phyloP scores from a whole-genome alignment of 164 flowering plant genomes.

The Saururus chinensis region DNA sequence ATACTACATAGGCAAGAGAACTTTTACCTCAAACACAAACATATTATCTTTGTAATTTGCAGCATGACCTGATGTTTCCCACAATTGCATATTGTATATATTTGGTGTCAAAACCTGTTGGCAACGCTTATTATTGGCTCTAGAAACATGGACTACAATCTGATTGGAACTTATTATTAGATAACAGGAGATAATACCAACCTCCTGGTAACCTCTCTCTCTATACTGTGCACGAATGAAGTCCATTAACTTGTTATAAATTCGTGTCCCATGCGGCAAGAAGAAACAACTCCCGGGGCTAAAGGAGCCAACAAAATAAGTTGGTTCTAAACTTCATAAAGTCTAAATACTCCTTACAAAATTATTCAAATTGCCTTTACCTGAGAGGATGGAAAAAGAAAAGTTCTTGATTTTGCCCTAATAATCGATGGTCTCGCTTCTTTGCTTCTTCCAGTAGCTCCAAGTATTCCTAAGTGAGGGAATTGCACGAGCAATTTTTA shows the following conservation, averaged over 20 bases:
- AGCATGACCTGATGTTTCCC: slow-evolving; percentile 99
- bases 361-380: slow-evolving; percentile 19
- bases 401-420: slow-evolving; percentile 90
- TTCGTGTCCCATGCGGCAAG: slow-evolving; percentile 79
- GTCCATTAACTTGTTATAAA: slow-evolving; percentile 83
- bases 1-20: neutral
- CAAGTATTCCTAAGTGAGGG: slow-evolving; percentile 53
- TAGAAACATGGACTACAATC: neutral
- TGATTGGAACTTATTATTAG: neutral
- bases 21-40: slow-evolving; percentile 83
- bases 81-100: slow-evolving; percentile 93
- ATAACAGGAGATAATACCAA: slow-evolving; percentile 6
- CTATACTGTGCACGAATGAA: slow-evolving; percentile 61
- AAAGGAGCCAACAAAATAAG: slow-evolving; percentile 12
- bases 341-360: neutral
- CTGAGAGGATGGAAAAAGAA: slow-evolving; percentile 91
- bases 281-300: slow-evolving; percentile 99
- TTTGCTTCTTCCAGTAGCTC: slow-evolving; percentile 76
- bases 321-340: neutral
- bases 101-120: slow-evolving; percentile 82
- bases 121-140: slow-evolving; percentile 1
- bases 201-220: slow-evolving; percentile 93
- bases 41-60: slow-evolving; percentile 93
- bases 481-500: neutral
- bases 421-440: slow-evolving; percentile 78